Percentiles rank a stretch among this genome's conserved stretches.
phyloP scores from a whole-genome alignment of 2,329 filamentous ascomycete genomes.

The Hirsutella minnesotensis region DNA sequence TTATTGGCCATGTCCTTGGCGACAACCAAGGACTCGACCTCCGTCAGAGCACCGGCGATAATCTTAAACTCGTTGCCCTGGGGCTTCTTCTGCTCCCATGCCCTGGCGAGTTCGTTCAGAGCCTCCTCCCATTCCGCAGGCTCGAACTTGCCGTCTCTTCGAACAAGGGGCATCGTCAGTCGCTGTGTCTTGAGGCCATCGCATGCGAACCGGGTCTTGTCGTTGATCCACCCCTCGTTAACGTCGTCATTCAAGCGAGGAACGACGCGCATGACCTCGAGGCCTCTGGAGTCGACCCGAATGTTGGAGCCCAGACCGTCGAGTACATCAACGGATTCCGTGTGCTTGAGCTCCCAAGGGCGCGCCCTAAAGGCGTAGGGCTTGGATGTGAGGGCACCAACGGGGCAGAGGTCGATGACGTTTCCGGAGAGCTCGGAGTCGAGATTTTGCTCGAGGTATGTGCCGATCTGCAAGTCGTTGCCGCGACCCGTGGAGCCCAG shows the following conservation, averaged over 20 bases:
- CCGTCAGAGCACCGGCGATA: constrained; percentile 79
- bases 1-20: constrained; percentile 97
- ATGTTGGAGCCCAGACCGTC: constrained; percentile 92
- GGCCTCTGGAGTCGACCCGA: constrained; percentile 79
- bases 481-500: constrained; percentile 89
- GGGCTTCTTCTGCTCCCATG: constrained; percentile 66
- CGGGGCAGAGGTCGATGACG: constrained; percentile 95
- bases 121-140: constrained; percentile 94
- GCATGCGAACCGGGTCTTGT: constrained; percentile 93
- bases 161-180: constrained; percentile 82
- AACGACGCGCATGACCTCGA: constrained; percentile 91
- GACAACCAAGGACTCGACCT: constrained; percentile 87
- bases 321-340: constrained; percentile 88
- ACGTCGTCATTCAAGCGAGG: constrained; percentile 94
- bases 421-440: constrained; percentile 94
- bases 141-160: constrained; percentile 80
- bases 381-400: constrained; percentile 92
- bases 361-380: constrained; percentile 94
- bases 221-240: constrained; percentile 99
- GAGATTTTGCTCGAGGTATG: constrained; percentile 88
- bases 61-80: constrained; percentile 94
- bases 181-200: constrained; percentile 95
- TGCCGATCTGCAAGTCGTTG: constrained; percentile 96
- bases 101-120: constrained; percentile 72
- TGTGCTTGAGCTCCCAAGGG: constrained; percentile 94